Evolutionary conservation across 2,329 filamentous ascomycete genomes (phyloP).

Genomic region (Emergomyces orientalis): DNA sequence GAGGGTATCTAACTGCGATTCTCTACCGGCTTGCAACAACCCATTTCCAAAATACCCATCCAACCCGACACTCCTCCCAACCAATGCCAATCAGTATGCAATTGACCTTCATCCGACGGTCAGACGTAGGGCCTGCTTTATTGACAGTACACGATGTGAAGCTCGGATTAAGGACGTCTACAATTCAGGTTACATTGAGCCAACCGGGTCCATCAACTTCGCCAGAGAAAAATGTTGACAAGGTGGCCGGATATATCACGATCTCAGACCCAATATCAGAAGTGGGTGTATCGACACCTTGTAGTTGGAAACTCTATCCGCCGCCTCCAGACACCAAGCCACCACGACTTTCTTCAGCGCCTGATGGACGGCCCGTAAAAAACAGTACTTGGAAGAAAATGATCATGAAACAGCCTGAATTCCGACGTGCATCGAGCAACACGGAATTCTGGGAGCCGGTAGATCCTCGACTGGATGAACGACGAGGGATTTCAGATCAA

Average conservation of each 20-base stretch:
- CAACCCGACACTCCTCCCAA: neutral
- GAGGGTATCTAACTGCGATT: conserved; percentile 4
- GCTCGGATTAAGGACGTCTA: neutral
- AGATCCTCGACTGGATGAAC: neutral
- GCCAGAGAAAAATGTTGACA: neutral
- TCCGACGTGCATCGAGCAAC: conserved; percentile 5
- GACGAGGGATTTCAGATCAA: neutral
- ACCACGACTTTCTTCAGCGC: neutral
- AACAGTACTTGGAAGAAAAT: conserved; percentile 3
- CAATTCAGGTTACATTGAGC: neutral
- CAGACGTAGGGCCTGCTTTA: neutral
- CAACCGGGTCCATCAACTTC: neutral
- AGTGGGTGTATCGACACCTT: neutral
- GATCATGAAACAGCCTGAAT: neutral
- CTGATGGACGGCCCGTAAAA: neutral
- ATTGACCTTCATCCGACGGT: conserved; percentile 3
- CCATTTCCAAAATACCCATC: conserved; percentile 4
- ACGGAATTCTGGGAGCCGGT: conserved; percentile 4
- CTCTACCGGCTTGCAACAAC: conserved; percentile 2
- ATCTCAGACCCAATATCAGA: conserved; percentile 5
- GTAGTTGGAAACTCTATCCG: neutral
- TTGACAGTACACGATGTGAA: conserved; percentile 6
- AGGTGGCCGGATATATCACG: conserved; percentile 1
- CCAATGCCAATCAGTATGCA: conserved; percentile 6
- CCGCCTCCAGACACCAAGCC: conserved; percentile 5